phyloP scores from a whole-genome alignment of 805 yeast genomes.

The Pichia nanzhaoensis region DNA sequence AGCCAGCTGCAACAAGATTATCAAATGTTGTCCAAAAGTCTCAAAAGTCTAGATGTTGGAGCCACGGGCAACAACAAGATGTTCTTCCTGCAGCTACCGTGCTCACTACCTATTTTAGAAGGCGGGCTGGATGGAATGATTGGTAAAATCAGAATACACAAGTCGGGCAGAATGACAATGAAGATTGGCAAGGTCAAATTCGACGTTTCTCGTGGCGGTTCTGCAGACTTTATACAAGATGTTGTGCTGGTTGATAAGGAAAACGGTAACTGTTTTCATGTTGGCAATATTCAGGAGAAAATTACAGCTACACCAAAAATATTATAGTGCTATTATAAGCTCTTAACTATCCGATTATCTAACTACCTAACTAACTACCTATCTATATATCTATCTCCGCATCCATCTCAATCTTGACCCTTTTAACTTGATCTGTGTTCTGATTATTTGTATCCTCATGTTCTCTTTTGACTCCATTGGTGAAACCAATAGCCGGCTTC shows the following conservation, averaged over 20 bases:
- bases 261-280: slow-evolving; percentile 35
- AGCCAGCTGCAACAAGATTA: slow-evolving; percentile 34
- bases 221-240: slow-evolving; percentile 66
- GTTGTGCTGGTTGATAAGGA: slow-evolving; percentile 40
- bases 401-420: too few species aligned
- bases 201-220: slow-evolving; percentile 68
- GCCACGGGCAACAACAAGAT: slow-evolving; percentile 8
- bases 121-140: slow-evolving; percentile 44
- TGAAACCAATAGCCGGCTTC: neutral
- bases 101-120: slow-evolving; percentile 22
- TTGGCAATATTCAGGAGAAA: slow-evolving; percentile 54
- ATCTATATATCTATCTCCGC: too few species aligned
- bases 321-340: slow-evolving; percentile 3
- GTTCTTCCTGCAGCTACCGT: slow-evolving; percentile 29
- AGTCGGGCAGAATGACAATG: slow-evolving; percentile 76
- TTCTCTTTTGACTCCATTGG: slow-evolving; percentile 1
- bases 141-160: slow-evolving; percentile 71
- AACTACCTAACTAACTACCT: too few species aligned
- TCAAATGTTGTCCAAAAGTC: slow-evolving; percentile 13
- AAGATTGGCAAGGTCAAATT: slow-evolving; percentile 62
- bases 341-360: too few species aligned
- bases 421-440: neutral
- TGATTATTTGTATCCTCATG: neutral
- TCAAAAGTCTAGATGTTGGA: slow-evolving; percentile 11
- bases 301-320: slow-evolving; percentile 51